phyloP scores from a whole-genome alignment of 2,329 filamentous ascomycete genomes.

The Karstenula rhodostoma region DNA sequence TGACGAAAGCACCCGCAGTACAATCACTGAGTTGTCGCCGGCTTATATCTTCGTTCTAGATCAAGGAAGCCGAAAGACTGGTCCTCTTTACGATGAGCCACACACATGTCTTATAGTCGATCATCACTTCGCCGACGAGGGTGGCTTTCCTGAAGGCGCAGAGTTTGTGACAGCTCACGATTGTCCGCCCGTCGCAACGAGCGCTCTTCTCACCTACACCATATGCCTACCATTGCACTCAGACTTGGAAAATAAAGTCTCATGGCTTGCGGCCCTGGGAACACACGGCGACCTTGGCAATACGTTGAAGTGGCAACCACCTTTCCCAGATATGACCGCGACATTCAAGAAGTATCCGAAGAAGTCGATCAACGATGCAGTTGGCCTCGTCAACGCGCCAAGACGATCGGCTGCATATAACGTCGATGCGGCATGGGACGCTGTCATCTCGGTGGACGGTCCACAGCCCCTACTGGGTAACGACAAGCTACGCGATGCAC shows the following conservation, averaged over 20 bases:
- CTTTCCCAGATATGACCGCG: constrained; percentile 71
- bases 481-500: constrained; percentile 60
- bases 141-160: constrained; percentile 65
- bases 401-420: constrained; percentile 68
- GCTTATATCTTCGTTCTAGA: constrained; percentile 70
- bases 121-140: constrained; percentile 66
- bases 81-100: constrained; percentile 60
- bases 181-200: constrained; percentile 71
- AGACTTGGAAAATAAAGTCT: constrained; percentile 59
- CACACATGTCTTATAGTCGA: constrained; percentile 69
- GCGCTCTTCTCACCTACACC: constrained; percentile 69
- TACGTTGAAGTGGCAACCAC: constrained; percentile 69
- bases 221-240: constrained; percentile 67
- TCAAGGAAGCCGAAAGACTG: constrained; percentile 67
- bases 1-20: constrained; percentile 59
- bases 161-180: constrained; percentile 69
- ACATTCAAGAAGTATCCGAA: constrained; percentile 69
- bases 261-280: constrained; percentile 70
- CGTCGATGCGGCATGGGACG: constrained; percentile 68
- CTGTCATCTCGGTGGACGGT: constrained; percentile 59
- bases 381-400: constrained; percentile 71
- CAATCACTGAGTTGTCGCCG: constrained; percentile 61
- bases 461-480: constrained; percentile 63
- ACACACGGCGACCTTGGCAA: constrained; percentile 73
- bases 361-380: constrained; percentile 68